phyloP scores from a whole-genome alignment of 805 yeast genomes.

The Hanseniaspora nectarophila region DNA sequence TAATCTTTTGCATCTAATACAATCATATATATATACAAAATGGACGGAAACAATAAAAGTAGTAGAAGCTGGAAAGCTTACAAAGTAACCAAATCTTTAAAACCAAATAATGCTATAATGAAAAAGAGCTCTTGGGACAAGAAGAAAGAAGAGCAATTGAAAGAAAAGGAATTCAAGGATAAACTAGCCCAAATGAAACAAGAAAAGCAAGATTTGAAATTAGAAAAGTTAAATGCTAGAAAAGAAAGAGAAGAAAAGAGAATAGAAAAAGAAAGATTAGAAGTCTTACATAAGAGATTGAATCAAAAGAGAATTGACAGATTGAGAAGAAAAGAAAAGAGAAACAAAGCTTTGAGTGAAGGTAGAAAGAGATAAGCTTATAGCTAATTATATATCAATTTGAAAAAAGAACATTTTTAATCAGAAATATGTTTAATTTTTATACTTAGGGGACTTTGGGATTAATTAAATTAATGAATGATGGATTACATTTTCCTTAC shows the following conservation, averaged over 20 bases:
- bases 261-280: constrained; percentile 83
- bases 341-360: constrained; percentile 85
- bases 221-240: constrained; percentile 41
- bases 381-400: not conserved
- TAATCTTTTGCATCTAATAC: not conserved
- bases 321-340: constrained; percentile 79
- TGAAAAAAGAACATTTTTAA: not conserved
- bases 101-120: constrained; percentile 18
- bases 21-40: not conserved
- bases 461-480: no score
- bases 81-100: constrained; percentile 43
- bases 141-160: constrained; percentile 53
- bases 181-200: constrained; percentile 62
- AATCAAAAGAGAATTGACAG: constrained; percentile 86
- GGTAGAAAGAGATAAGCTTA: constrained; percentile 36
- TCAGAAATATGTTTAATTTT: not conserved
- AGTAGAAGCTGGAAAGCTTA: constrained; percentile 65
- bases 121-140: constrained; percentile 46
- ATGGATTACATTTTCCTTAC: no score
- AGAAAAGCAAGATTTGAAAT: constrained; percentile 56
- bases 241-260: constrained; percentile 68
- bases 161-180: constrained; percentile 55
- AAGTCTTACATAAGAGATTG: constrained; percentile 71
- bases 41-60: constrained; percentile 41
- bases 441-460: no score